These are phyloP conservation scores for Auricularia sp. DNA, from an alignment of 768 basidiomycete species.

Conservation along the genomic window DNA sequence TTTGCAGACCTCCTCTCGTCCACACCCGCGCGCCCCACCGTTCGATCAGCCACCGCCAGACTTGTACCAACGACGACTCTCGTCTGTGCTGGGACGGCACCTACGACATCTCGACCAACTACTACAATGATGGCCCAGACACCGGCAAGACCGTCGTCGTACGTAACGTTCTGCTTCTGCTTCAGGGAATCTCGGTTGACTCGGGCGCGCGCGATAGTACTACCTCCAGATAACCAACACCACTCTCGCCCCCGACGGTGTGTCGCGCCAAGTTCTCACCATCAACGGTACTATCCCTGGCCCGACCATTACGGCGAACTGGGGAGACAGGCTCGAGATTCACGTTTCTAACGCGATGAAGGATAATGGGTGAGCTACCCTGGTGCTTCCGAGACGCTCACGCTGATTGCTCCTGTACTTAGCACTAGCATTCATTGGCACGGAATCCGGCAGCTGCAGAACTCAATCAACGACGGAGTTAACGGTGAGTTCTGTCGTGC, in stretches of 20 bases:
- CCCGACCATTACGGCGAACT: background rate
- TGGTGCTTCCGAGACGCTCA: background rate
- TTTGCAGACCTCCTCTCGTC: background rate
- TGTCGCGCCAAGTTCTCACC: background rate
- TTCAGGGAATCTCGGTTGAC: background rate
- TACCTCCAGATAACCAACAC: constrained; percentile 2
- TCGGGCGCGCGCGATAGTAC: background rate
- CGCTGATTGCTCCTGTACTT: background rate
- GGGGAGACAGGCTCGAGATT: background rate
- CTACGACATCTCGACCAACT: background rate
- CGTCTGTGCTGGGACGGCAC: background rate
- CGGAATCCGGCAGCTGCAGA: background rate
- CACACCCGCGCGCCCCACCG: background rate
- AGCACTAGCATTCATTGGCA: constrained; percentile 7
- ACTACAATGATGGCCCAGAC: background rate
- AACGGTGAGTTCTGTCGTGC: background rate
- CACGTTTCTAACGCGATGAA: background rate
- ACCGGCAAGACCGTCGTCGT: background rate
- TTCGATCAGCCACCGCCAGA: background rate
- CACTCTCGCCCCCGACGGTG: constrained; percentile 7
- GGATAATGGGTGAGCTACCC: background rate
- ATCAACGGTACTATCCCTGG: background rate
- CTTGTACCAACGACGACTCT: background rate
- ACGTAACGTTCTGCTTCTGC: background rate
- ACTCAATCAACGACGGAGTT: background rate